Percentiles rank a stretch among this genome's conserved stretches.
These are phyloP conservation scores for Dimocarpus longan DNA, from an alignment of 345 rosid genomes.

Conservation along the genomic window DNA sequence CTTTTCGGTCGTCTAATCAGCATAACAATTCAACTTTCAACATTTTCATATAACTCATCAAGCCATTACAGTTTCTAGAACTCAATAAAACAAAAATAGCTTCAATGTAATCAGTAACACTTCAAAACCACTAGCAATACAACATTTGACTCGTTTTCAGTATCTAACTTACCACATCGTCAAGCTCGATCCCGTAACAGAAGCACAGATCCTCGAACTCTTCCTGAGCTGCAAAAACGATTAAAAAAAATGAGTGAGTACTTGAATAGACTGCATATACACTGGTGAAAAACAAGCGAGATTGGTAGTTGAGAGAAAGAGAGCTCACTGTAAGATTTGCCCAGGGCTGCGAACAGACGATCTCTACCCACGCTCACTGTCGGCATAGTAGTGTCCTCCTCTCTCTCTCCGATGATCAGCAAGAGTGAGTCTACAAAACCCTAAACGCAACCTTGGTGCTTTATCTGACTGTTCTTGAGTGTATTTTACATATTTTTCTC, in stretches of 20 bases:
- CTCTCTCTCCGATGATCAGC: neutral
- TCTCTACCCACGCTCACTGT: conserved; percentile 85
- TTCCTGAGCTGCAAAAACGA: conserved; percentile 52
- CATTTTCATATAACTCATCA: neutral
- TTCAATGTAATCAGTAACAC: neutral
- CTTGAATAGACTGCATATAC: neutral
- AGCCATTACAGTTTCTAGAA: neutral
- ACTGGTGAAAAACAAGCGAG: neutral
- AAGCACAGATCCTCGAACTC: conserved; percentile 92
- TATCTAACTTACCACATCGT: conserved; percentile 73
- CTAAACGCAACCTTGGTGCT: neutral
- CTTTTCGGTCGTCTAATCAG: conserved; percentile 75
- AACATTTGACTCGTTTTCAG: neutral
- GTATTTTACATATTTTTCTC: no score
- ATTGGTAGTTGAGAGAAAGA: neutral
- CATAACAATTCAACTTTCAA: neutral
- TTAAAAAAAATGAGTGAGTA: neutral
- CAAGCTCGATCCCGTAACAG: conserved; percentile 90
- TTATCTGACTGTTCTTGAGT: neutral
- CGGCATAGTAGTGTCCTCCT: conserved; percentile 47
- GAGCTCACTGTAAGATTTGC: conserved; percentile 61
- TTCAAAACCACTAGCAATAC: neutral
- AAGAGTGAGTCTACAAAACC: neutral
- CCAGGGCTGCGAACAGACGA: conserved; percentile 67
- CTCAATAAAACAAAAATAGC: neutral